Percentiles rank a stretch among this genome's conserved stretches.
phyloP scores from a whole-genome alignment of 495 filamentous ascomycete species.

The Astrocystis sublimbata region DNA sequence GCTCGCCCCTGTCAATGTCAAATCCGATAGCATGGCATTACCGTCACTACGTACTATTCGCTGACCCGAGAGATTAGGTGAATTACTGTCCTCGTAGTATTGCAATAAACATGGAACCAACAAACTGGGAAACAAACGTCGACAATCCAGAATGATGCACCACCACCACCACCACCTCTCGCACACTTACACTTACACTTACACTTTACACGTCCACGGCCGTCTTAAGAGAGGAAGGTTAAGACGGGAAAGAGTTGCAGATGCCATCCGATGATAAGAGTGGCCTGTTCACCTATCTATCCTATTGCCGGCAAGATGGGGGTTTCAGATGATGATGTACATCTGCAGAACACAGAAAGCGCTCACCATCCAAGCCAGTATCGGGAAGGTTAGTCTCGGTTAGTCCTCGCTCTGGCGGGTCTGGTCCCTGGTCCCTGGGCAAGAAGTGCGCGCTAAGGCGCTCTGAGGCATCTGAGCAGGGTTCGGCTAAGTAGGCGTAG shows the following conservation, averaged over 20 bases:
- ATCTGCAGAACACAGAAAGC: constrained; percentile 4
- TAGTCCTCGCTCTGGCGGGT: background rate
- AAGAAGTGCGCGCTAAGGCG: too few relatives aligned
- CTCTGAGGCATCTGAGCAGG: background rate
- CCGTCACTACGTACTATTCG: too few relatives aligned
- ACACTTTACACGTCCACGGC: background rate
- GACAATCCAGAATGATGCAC: background rate
- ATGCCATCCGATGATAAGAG: background rate
- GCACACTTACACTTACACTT: background rate
- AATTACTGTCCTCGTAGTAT: constrained; percentile 8
- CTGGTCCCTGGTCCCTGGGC: too few relatives aligned
- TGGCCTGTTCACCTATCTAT: background rate
- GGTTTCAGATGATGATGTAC: constrained; percentile 14
- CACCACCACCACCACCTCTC: background rate
- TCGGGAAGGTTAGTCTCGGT: background rate
- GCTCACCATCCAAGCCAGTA: background rate
- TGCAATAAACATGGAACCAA: background rate
- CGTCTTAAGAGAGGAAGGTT: background rate
- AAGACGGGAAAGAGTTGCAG: background rate
- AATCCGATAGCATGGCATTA: background rate
- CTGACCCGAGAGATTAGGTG: background rate
- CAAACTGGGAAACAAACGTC: background rate
- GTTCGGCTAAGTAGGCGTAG: background rate
- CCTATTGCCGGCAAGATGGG: background rate
- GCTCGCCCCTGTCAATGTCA: background rate